Percentiles rank a stretch among this genome's conserved stretches.
Conservation (phyloP, 1,284 basidiomycete species). For the Vanrija sp. region DNA sequence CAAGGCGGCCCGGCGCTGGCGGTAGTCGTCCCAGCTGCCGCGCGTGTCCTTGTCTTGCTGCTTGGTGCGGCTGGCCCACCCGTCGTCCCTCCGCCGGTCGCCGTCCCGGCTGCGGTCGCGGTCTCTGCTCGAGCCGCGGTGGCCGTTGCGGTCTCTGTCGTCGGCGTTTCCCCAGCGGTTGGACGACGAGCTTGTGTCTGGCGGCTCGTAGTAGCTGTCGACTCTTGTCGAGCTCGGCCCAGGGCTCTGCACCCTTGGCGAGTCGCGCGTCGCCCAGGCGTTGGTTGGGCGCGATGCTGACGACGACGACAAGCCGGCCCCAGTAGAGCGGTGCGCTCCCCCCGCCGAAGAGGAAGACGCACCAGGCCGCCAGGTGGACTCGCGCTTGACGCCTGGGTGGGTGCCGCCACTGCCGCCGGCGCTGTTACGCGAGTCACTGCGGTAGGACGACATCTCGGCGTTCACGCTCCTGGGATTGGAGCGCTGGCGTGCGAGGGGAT, state of each 20-base stretch:
- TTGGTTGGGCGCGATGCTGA: slow-evolving; percentile 2
- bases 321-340: neutral
- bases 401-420: neutral
- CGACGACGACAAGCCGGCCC: neutral
- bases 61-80: neutral
- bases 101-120: neutral
- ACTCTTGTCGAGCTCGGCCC: slow-evolving; percentile 1
- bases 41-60: slow-evolving; percentile 6
- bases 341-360: neutral
- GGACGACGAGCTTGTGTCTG: neutral
- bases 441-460: too few relatives aligned
- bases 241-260: neutral
- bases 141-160: neutral
- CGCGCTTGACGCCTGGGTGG: slow-evolving; percentile 12
- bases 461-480: too few relatives aligned
- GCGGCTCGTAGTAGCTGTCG: slow-evolving; percentile 17
- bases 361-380: slow-evolving; percentile 19
- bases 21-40: slow-evolving; percentile 9
- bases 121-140: neutral
- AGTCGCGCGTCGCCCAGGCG: slow-evolving; percentile 12
- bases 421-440: neutral
- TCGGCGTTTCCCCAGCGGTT: neutral
- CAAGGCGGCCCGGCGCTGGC: neutral
- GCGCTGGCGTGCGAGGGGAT: too few relatives aligned
- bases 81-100: neutral